Evolutionary conservation across 1,284 basidiomycete genomes (phyloP).

Genomic region (Trametes versicolor): DNA sequence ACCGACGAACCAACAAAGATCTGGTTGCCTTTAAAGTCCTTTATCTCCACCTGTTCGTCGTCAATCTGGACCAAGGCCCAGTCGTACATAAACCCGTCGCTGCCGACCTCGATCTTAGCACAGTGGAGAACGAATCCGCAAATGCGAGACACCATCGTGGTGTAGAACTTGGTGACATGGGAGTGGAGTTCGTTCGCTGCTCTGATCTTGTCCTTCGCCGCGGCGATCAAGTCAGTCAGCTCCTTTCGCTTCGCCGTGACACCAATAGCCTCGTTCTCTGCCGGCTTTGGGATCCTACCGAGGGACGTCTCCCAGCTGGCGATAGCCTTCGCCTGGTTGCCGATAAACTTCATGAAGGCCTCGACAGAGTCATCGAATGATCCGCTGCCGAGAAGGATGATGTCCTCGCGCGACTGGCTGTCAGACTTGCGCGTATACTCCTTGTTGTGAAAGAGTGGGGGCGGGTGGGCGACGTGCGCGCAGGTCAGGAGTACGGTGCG

Average conservation of each 20-base stretch:
- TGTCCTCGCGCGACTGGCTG: constrained; percentile 45
- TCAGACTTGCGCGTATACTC: constrained; percentile 36
- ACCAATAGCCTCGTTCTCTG: constrained; percentile 36
- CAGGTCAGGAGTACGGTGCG: constrained; percentile 45
- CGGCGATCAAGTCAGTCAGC: constrained; percentile 35
- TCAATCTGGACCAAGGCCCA: constrained; percentile 47
- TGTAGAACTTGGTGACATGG: constrained; percentile 41
- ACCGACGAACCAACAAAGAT: constrained; percentile 36
- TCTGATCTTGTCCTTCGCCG: constrained; percentile 39
- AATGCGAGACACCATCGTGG: constrained; percentile 39
- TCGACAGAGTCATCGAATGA: constrained; percentile 43
- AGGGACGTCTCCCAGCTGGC: constrained; percentile 37
- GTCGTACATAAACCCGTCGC: constrained; percentile 42
- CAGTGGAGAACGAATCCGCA: constrained; percentile 49
- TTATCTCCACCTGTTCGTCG: constrained; percentile 42
- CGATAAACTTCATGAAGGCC: constrained; percentile 45
- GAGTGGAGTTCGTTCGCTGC: constrained; percentile 38
- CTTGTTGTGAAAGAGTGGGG: constrained; percentile 39
- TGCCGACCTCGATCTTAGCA: constrained; percentile 41
- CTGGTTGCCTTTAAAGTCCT: constrained; percentile 47
- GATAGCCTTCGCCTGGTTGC: constrained; percentile 39
- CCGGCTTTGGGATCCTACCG: constrained; percentile 38
- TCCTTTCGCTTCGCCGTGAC: constrained; percentile 42
- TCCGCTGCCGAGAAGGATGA: constrained; percentile 48
- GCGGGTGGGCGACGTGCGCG: constrained; percentile 45